Evolutionary conservation across 306 rosid species (phyloP).

Genomic region (Castanea sativa): DNA sequence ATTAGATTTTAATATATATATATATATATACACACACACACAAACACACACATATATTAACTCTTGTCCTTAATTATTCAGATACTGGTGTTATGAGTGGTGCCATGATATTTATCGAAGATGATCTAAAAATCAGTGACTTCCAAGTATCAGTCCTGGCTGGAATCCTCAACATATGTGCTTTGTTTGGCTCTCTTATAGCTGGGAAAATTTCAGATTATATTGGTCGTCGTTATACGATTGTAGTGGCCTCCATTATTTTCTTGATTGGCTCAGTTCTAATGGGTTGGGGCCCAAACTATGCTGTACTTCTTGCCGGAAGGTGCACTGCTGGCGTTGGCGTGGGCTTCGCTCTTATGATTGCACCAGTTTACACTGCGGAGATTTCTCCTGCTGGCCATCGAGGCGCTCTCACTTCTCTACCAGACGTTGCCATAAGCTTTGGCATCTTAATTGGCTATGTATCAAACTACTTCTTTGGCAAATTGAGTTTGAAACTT

Average conservation of each 20-base stretch:
- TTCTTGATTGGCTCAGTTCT: slow-evolving; percentile 67
- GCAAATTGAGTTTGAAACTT: slow-evolving; percentile 42
- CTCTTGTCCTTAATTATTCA: slow-evolving; percentile 13
- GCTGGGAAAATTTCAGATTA: slow-evolving; percentile 79
- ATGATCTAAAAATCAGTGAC: slow-evolving; percentile 67
- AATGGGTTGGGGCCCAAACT: slow-evolving; percentile 84
- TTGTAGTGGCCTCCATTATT: slow-evolving; percentile 44
- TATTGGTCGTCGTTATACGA: slow-evolving; percentile 85
- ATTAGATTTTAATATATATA: too few relatives aligned
- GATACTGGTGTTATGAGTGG: slow-evolving; percentile 98
- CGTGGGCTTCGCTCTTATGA: slow-evolving; percentile 79
- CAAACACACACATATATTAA: too few relatives aligned
- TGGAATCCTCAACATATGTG: slow-evolving; percentile 73
- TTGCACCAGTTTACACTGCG: slow-evolving; percentile 84
- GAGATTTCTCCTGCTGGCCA: slow-evolving; percentile 69
- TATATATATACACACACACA: too few relatives aligned
- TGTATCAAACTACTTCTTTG: slow-evolving; percentile 54
- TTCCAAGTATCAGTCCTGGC: slow-evolving; percentile 67
- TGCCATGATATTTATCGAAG: slow-evolving; percentile 82
- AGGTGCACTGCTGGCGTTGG: slow-evolving; percentile 75
- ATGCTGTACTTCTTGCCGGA: slow-evolving; percentile 52
- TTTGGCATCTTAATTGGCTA: slow-evolving; percentile 74
- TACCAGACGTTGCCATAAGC: slow-evolving; percentile 75
- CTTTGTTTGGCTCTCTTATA: slow-evolving; percentile 52
- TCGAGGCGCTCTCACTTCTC: slow-evolving; percentile 62